Percentiles rank a stretch among this genome's conserved stretches.
Evolutionary conservation across 345 rosid genomes (phyloP).

Genomic region (Physaria fendleri): DNA sequence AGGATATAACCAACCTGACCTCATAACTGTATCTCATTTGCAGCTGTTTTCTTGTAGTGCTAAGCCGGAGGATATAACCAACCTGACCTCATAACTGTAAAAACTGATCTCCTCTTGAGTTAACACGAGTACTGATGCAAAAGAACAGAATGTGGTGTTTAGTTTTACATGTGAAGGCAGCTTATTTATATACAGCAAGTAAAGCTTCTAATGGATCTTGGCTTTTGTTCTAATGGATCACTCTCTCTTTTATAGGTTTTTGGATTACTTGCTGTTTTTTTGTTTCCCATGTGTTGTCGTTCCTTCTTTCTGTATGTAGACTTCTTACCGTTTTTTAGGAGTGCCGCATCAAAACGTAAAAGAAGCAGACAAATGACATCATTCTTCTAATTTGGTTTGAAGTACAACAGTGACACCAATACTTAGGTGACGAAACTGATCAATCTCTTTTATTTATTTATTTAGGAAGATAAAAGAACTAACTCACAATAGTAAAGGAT

Average conservation of each 20-base stretch:
- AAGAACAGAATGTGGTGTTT: constrained; percentile 8
- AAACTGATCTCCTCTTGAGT: constrained; percentile 50
- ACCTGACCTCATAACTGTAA: constrained; percentile 67
- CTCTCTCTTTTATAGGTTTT: background rate
- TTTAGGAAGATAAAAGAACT: background rate
- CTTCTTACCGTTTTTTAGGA: constrained; percentile 21
- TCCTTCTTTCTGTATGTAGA: constrained; percentile 3
- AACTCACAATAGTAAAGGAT: too few species aligned
- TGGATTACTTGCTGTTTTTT: constrained; percentile 10
- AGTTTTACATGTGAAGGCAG: background rate
- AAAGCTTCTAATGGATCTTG: background rate
- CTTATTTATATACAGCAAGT: constrained; percentile 13
- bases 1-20: constrained; percentile 54
- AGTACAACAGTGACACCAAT: constrained; percentile 21
- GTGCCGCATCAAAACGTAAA: background rate
- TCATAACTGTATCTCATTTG: too few species aligned
- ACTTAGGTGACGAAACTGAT: constrained; percentile 31
- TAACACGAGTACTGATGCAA: constrained; percentile 46
- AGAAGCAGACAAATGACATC: constrained; percentile 22
- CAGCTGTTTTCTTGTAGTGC: too few species aligned
- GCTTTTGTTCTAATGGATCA: background rate
- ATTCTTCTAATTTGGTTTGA: constrained; percentile 10
- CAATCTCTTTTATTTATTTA: background rate
- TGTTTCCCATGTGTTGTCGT: constrained; percentile 9
- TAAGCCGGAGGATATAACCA: constrained; percentile 42